Percentiles rank a stretch among this genome's conserved stretches.
These are phyloP conservation scores for Prunella vulgaris DNA, from an alignment of 257 asterid species.

Conservation along the genomic window DNA sequence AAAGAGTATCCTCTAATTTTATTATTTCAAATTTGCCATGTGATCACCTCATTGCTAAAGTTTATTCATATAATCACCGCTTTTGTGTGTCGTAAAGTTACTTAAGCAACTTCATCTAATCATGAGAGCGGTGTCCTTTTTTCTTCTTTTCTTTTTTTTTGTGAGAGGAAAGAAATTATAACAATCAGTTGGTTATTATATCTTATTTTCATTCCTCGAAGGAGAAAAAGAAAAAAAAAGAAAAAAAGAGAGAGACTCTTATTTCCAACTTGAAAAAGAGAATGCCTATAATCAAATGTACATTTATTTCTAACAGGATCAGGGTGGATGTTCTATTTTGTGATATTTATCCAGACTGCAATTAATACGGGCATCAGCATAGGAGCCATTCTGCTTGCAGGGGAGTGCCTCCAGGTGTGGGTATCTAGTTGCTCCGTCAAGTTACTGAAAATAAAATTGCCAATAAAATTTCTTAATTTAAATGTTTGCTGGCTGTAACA, in stretches of 20 bases:
- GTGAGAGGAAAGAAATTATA: neutral
- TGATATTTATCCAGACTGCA: conserved; percentile 85
- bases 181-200: neutral
- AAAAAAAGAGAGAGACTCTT: too few species aligned
- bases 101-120: conserved; percentile 5
- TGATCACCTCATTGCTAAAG: neutral
- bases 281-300: neutral
- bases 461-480: neutral
- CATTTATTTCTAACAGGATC: conserved; percentile 47
- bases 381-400: conserved; percentile 84
- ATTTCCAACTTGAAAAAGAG: neutral
- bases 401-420: conserved; percentile 88
- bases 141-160: neutral
- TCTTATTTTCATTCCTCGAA: neutral
- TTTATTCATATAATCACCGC: neutral
- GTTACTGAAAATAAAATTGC: neutral
- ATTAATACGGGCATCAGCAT: conserved; percentile 89
- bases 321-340: conserved; percentile 94
- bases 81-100: neutral
- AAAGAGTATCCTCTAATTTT: neutral
- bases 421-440: conserved; percentile 8
- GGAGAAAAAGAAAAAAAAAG: neutral
- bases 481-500: neutral
- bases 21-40: neutral
- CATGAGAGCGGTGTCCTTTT: conserved; percentile 8